These are phyloP conservation scores for Fusarium odoratissimum DNA, from an alignment of 2,329 filamentous ascomycete genomes.

Conservation along the genomic window DNA sequence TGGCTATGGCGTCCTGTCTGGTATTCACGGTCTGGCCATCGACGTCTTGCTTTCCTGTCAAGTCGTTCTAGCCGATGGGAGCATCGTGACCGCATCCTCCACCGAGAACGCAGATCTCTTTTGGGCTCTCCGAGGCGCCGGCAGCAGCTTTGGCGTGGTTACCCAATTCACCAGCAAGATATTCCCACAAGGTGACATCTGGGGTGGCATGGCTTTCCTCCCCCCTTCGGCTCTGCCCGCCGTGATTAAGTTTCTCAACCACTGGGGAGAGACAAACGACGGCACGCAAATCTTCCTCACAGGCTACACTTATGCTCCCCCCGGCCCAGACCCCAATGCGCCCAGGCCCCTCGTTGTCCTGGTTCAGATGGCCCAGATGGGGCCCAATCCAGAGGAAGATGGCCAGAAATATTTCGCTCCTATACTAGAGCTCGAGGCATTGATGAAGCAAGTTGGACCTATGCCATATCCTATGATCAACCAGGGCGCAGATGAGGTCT, in stretches of 20 bases:
- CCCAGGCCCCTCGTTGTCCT: constrained; percentile 31
- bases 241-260: constrained; percentile 48
- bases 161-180: constrained; percentile 52
- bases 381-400: constrained; percentile 29
- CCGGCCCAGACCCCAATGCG: constrained; percentile 36
- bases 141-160: constrained; percentile 57
- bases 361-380: constrained; percentile 36
- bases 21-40: constrained; percentile 62
- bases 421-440: constrained; percentile 52
- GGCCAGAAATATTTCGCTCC: constrained; percentile 48
- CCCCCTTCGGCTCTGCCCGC: constrained; percentile 41
- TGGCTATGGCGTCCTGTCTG: constrained; percentile 68
- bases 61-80: constrained; percentile 55
- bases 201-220: constrained; percentile 46
- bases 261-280: constrained; percentile 43
- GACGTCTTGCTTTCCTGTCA: constrained; percentile 55
- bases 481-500: constrained; percentile 50
- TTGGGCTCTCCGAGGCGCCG: constrained; percentile 56
- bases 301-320: constrained; percentile 29
- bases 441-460: constrained; percentile 51
- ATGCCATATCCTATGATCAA: constrained; percentile 58
- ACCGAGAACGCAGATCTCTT: constrained; percentile 57
- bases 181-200: constrained; percentile 49
- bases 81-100: constrained; percentile 53
- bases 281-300: constrained; percentile 36